Base-by-base conservation (phyloP, 2,329 filamentous ascomycete species). In the Metarhizium brunneum region DNA sequence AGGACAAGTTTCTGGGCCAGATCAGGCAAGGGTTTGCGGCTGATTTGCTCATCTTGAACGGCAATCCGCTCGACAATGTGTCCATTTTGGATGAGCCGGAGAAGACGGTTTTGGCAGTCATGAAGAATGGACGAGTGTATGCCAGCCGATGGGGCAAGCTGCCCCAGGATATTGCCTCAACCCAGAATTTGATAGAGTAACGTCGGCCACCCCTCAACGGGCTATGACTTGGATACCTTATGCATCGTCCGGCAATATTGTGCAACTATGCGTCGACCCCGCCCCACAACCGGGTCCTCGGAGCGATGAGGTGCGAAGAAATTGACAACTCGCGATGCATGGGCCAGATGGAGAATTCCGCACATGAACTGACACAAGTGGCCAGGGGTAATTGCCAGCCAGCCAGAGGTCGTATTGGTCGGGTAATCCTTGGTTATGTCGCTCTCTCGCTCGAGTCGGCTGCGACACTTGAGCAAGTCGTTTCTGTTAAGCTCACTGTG, bases 21-120 rank as follows among this genome's bases (percentile, higher is more conserved):
- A 64, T 84, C 3, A 73, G 72, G 58, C 65, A 70, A 18, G 79
- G 78, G 0, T 80, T 76, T 57, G 66, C 69, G 2, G 81, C 80
- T 0, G 81, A 84, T 64, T 48, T 84, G 47, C 59, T 84, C 35
- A 66, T 84, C 2, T 60, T 83, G 47, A 74, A 75, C 43, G 60
- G 62, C 47, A 82, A 82, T 60, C 81, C 81, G 2, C 64, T 84
- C 53, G 73, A 81, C n/a, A 74, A 84, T 61, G 73, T 83, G 18
- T 70, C 71, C 0, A 67, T 82, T 4, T 62, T 84, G 30, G 77
- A 77, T 57, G 61, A 68, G 45, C 74, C 74, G 2, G 74, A 81
- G 52, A 69, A 72, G 60, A 68, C 74, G 57, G 59, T 82, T 7
- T 59, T 81, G 47, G 75, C 71, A 2, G 78, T 83, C 1, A 69